Evolutionary conservation across 23 red algal species (phyloP), one percentile per base, ranked within the genome.

Genomic region (Agarophyton chilense): DNA sequence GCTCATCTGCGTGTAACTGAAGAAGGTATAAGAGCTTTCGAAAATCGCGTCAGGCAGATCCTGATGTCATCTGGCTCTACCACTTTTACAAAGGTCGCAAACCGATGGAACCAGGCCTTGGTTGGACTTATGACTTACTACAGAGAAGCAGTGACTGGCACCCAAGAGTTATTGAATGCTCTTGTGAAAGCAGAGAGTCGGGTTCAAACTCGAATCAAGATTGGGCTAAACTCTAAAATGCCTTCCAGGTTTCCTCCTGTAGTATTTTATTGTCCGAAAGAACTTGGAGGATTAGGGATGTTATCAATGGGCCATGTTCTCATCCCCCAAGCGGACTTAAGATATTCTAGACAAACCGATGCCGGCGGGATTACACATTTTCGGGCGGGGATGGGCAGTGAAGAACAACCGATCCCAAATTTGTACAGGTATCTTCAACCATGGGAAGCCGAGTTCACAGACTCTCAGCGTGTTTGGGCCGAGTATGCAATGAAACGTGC

Each of bases 141-240:
- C 77, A 88, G 97, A 65, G 93, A 99, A 83, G 93, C 93, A 32
- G 89, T 94, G 8, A 74, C 88, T 13, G 80, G 94, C 78, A 95
- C 90, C 12, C 97, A 95, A 65, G 90, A 93, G 52, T 68, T 99
- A 31, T 81, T 95, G 21, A 79, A 95, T 62, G 47, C 92, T 41
- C 80, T 99, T 36, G 92, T 94, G 8, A 86, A 88, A 14, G 84
- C 88, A 54, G 93, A 99, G 60, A 93, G 94, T 67, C 94, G 97
- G 3, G 90, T 99, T 68, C 97, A 99, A 83, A 99, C 93, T 9
- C 76, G 97, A 12, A 96, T 99, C 85, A 99, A 99, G 86, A 95
- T 99, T 58, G 97, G 97, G 11, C 86, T 99, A 57, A 99, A 99
- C 67, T 99, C 97, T 1, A 99, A 99, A 82, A 99, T 99, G 97